phyloP scores from a whole-genome alignment of 345 rosid species.

The Melastoma malabathricum region DNA sequence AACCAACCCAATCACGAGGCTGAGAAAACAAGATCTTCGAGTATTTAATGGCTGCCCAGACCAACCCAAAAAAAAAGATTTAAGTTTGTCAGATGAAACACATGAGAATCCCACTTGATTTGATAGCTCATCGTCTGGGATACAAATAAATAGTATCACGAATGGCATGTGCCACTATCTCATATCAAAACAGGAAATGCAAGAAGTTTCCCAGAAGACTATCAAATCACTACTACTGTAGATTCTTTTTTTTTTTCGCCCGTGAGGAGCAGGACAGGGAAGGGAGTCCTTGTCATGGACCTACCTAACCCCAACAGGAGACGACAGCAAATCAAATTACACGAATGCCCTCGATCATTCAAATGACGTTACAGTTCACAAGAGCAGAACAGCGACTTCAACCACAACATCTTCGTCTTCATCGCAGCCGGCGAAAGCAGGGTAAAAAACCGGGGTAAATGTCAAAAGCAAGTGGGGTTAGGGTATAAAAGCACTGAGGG shows the following conservation, averaged over 20 bases:
- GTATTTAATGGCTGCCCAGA: slow-evolving; percentile 28
- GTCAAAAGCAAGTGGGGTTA: too few relatives aligned
- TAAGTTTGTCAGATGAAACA: slow-evolving; percentile 28
- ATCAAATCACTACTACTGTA: slow-evolving; percentile 1
- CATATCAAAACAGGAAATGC: too few relatives aligned
- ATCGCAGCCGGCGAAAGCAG: slow-evolving; percentile 49
- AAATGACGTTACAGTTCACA: too few relatives aligned
- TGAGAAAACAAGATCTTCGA: slow-evolving; percentile 14
- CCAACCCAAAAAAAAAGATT: slow-evolving; percentile 4
- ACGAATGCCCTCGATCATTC: too few relatives aligned
- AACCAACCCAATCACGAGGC: slow-evolving; percentile 6
- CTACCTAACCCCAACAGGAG: too few relatives aligned
- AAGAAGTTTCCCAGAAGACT: background rate
- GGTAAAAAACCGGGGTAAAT: slow-evolving; percentile 3
- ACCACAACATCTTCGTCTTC: slow-evolving; percentile 17
- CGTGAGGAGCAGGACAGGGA: slow-evolving; percentile 10
- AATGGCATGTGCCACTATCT: slow-evolving; percentile 14
- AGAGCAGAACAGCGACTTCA: background rate
- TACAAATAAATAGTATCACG: slow-evolving; percentile 25
- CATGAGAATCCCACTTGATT: slow-evolving; percentile 24
- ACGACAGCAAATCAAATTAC: too few relatives aligned
- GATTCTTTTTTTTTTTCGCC: slow-evolving; percentile 1
- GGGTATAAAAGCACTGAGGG: too few relatives aligned
- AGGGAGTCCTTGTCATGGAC: background rate
- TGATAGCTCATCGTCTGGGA: slow-evolving; percentile 2